Conservation (phyloP, 2,329 filamentous ascomycete genomes). For the Diaporthe sp. region DNA sequence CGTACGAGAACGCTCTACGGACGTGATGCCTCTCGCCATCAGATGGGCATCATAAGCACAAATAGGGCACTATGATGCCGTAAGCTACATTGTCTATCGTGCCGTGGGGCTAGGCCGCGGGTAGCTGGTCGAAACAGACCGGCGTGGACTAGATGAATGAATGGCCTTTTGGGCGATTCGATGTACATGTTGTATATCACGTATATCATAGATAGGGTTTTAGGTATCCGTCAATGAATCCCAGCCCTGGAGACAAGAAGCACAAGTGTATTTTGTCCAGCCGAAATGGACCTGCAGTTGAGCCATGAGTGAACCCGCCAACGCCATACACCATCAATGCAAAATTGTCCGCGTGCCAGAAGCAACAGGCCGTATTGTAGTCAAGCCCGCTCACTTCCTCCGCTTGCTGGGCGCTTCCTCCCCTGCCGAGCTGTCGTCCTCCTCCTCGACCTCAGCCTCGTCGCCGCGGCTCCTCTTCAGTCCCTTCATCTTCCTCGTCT, state of each 20-base stretch:
- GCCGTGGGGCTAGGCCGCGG: neutral
- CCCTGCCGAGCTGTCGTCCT: conserved; percentile 53
- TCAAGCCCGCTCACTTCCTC: conserved; percentile 49
- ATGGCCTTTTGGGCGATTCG: neutral
- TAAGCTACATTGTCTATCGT: neutral
- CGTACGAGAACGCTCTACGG: neutral
- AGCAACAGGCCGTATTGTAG: neutral
- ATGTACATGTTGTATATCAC: conserved; percentile 9
- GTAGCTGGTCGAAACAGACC: neutral
- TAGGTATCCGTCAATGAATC: neutral
- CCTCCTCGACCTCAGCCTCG: conserved; percentile 66
- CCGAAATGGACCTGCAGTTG: conserved; percentile 11
- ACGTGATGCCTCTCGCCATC: neutral
- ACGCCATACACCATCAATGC: conserved; percentile 42
- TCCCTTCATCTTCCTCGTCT: conserved; percentile 99
- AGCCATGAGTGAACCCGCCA: conserved; percentile 15
- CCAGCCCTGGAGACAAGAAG: neutral
- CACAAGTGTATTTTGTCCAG: conserved; percentile 13
- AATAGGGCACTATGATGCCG: neutral
- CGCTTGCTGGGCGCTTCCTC: conserved; percentile 55
- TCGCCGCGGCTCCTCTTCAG: conserved; percentile 84
- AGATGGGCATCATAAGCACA: neutral
- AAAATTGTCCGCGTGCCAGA: conserved; percentile 3
- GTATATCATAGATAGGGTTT: neutral
- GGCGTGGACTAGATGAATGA: neutral